Evolutionary conservation across 2,329 filamentous ascomycete species (phyloP), one percentile per base, ranked within the genome.

Genomic region (Sporothrix schenckii): DNA sequence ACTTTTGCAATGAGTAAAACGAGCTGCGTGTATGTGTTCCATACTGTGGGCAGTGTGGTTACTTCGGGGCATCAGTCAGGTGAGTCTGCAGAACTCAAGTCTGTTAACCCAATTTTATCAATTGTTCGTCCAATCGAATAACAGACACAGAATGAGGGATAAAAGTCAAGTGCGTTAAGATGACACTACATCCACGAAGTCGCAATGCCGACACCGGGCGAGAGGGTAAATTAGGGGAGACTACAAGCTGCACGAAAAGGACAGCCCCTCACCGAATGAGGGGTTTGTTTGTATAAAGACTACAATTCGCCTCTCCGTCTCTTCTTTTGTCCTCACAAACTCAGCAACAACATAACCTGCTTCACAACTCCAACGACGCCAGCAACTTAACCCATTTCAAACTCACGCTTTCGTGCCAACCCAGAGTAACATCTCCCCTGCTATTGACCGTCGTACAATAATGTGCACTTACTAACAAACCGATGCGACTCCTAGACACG

Each of bases 121-220:
- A 24, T 24, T 14, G 14, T 47, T 21, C 11, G 56, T 47, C 39
- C n/a, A 63, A 39, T 58, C 19, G 19, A 41, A 41, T n/a, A 19
- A 27, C 30, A 21, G 13, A 44, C 21, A 19, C 11, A 4, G n/a
- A 44, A 24, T 13, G 39, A 63, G 58, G 41, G 58, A 58, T 41
- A 58, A 63, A 61, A 63, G 58, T 63, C 58, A 13, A 44, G 39
- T 44, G 16, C 58, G 58, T 44, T 21, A 63, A 44, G 27, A 19
- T 34, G n/a, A 44, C 21, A 2, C n/a, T 3, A 4, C 39, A 19
- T 10, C 13, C 21, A 47, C 13, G n/a, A 41, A 14, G 10, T 19
- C 58, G 58, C 21, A 63, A 27, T 63, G n/a, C 58, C 58, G 58
- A 63, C 11, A 63, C 58, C 58, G 58, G 58, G 39, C 58, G 21